Conservation (phyloP, 2,329 filamentous ascomycete genomes). For the Aspergillus sojae region DNA sequence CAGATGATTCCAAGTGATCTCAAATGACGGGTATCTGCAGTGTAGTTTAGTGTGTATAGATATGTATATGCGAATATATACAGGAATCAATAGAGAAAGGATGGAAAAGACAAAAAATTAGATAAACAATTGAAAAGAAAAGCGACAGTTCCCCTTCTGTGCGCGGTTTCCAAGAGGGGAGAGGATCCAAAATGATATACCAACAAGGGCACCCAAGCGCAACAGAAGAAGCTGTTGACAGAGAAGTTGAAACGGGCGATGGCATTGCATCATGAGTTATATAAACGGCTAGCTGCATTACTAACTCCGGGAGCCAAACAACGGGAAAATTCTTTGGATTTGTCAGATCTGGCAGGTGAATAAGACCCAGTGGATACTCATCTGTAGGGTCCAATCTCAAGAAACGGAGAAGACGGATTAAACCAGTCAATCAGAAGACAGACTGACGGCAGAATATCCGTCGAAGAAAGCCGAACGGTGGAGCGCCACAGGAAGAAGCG, state of each 20-base stretch:
- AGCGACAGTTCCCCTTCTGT: neutral
- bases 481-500: neutral
- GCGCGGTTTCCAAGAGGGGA: conserved; percentile 10
- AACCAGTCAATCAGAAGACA: conserved; percentile 15
- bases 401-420: conserved; percentile 12
- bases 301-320: conserved; percentile 15
- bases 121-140: neutral
- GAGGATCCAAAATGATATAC: conserved; percentile 8
- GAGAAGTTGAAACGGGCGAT: neutral
- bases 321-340: conserved; percentile 14
- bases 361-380: conserved; percentile 3
- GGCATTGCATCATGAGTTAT: conserved; percentile 18
- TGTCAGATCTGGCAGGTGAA: conserved; percentile 13
- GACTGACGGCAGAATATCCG: conserved; percentile 9
- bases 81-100: neutral
- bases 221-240: neutral
- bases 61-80: conserved; percentile 13
- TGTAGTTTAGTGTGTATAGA: conserved; percentile 2
- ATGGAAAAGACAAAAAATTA: conserved; percentile 1
- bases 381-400: conserved; percentile 10
- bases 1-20: neutral
- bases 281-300: conserved; percentile 11
- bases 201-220: conserved; percentile 1
- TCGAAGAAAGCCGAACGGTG: conserved; percentile 9
- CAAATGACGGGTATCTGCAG: conserved; percentile 5